Percentiles rank a stretch among this genome's conserved stretches.
These are phyloP conservation scores for Hymenoscyphus albidus DNA, from an alignment of 2,329 filamentous ascomycete genomes.

Conservation along the genomic window DNA sequence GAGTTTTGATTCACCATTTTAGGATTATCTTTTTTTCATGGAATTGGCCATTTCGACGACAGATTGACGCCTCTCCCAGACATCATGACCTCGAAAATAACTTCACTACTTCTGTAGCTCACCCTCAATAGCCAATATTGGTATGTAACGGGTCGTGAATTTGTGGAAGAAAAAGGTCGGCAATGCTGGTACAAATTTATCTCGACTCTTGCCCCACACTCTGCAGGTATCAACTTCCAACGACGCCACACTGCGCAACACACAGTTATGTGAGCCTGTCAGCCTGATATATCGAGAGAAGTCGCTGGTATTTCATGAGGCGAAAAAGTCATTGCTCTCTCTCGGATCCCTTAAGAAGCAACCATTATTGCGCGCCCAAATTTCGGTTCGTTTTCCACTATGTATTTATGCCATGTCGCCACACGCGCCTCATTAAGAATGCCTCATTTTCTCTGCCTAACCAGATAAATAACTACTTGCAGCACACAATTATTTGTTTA, in stretches of 20 bases:
- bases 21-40: too few relatives aligned
- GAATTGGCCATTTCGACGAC: too few relatives aligned
- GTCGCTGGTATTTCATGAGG: not conserved
- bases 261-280: not conserved
- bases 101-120: not conserved
- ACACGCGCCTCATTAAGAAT: not conserved
- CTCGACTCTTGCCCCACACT: not conserved
- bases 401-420: not conserved
- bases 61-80: too few relatives aligned
- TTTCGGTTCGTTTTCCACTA: not conserved
- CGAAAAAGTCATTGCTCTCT: not conserved
- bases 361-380: not conserved
- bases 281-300: not conserved
- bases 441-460: not conserved
- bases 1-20: too few relatives aligned
- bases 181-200: not conserved
- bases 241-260: not conserved
- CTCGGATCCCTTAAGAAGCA: not conserved
- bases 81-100: too few relatives aligned
- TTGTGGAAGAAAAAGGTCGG: not conserved
- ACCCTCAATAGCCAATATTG: not conserved
- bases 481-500: not conserved
- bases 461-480: not conserved
- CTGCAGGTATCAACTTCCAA: not conserved
- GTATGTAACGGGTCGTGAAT: not conserved